Base-by-base conservation (phyloP, 371 early-diverging fungal genomes). In the Lichtheimia ramosa region DNA sequence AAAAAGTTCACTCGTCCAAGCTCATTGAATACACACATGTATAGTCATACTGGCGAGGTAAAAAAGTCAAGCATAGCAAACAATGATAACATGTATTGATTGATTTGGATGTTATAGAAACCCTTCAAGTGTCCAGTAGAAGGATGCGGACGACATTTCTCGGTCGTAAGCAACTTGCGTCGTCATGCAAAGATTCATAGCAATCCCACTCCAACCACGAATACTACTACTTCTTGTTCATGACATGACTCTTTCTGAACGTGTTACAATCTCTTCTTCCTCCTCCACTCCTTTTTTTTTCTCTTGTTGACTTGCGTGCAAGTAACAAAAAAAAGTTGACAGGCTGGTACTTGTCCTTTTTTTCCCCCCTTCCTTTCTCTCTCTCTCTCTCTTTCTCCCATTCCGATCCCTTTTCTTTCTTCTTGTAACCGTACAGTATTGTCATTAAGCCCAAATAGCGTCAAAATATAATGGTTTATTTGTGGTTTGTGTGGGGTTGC, bases 41-140 rank as follows among this genome's bases (percentile, higher is more conserved):
- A 82, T 63, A 83, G 85, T 41, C 88, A 88, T 54, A 86, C 88
- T 20, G 86, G 86, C 53, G 77, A 81, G 48, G 75, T 75, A 73
- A 65, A 51, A 25, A 8, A 27, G 18, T 46, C 10, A 8, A 34
- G 2, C 34, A 34, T 34, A n/a, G n/a, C n/a, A n/a, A n/a, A n/a
- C n/a, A n/a, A n/a, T n/a, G n/a, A n/a, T n/a, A n/a, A n/a, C n/a
- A n/a, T 34, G 34, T 25, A 28, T 28, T 28, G 28, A 28, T 28
- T 5, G 3, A 34, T 34, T 10, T 34, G 10, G 6, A 8, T 28
- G 41, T 15, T 10, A 43, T 64, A 76, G 77, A 76, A 76, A 76
- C 77, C 77, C 12, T 73, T 64, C 53, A 68, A 69, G 58, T 76
- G 77, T 42, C 58, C 57, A 27, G 71, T 70, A 5, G 69, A 68